These are phyloP conservation scores for Tetrapyrgos nigripes DNA, from an alignment of 1,284 basidiomycete genomes.

Conservation along the genomic window DNA sequence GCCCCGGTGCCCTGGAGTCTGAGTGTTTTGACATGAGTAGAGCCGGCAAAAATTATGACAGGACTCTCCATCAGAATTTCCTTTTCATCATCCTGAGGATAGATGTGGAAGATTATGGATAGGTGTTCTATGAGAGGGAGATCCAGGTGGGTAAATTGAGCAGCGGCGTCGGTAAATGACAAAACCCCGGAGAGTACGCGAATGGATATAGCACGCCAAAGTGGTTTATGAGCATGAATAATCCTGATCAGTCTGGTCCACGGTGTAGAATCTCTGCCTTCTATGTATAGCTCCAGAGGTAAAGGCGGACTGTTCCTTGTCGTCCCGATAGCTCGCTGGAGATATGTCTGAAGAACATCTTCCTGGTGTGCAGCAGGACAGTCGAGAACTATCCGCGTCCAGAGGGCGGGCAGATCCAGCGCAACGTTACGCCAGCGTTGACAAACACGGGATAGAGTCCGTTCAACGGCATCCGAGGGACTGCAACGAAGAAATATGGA, in stretches of 20 bases:
- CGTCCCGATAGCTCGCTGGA: neutral
- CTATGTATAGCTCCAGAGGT: neutral
- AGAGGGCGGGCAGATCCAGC: neutral
- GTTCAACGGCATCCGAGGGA: neutral
- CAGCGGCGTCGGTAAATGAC: neutral
- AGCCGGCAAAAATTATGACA: neutral
- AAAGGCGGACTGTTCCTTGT: neutral
- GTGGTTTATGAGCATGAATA: neutral
- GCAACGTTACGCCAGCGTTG: neutral
- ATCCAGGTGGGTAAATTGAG: neutral
- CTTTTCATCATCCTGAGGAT: neutral
- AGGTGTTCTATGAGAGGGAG: neutral
- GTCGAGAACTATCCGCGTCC: neutral
- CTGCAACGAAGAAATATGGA: neutral
- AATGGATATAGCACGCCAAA: neutral
- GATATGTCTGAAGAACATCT: neutral
- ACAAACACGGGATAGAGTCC: neutral
- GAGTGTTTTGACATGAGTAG: neutral
- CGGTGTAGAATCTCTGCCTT: neutral
- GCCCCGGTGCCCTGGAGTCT: neutral
- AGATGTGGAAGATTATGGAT: neutral
- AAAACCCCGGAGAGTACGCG: neutral
- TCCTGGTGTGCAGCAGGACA: neutral
- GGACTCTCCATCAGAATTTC: neutral
- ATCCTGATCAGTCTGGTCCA: neutral